phyloP scores from a whole-genome alignment of 1,284 basidiomycete genomes.

The Irpex lacteus region DNA sequence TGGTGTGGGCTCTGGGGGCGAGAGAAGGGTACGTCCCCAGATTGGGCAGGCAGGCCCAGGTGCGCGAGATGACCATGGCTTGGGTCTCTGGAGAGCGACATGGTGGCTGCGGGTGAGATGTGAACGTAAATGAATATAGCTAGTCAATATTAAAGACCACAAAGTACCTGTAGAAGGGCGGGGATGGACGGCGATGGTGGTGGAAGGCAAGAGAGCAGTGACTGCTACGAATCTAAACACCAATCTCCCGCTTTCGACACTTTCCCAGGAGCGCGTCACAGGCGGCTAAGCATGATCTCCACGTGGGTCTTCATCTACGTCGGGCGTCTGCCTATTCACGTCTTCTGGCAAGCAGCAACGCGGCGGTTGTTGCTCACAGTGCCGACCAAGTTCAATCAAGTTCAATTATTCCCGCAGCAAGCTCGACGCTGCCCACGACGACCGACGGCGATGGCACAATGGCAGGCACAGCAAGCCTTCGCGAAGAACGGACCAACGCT shows the following conservation, averaged over 20 bases:
- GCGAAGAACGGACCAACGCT: conserved; percentile 59
- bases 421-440: conserved; percentile 13
- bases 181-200: conserved; percentile 6
- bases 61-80: conserved; percentile 6
- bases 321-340: conserved; percentile 7
- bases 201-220: neutral
- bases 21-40: conserved; percentile 50
- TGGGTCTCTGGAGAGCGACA: neutral
- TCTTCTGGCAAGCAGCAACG: conserved; percentile 11
- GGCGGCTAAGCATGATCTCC: conserved; percentile 1
- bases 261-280: conserved; percentile 6
- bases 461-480: conserved; percentile 32
- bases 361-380: conserved; percentile 4
- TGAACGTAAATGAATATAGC: neutral
- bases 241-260: conserved; percentile 11
- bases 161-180: neutral
- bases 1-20: conserved; percentile 48
- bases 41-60: neutral
- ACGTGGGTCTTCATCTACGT: neutral
- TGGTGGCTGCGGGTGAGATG: neutral
- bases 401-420: conserved; percentile 4
- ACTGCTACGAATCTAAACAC: conserved; percentile 1
- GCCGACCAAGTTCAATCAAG: neutral
- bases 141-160: neutral
- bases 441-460: conserved; percentile 29